Base-by-base conservation (phyloP, 495 filamentous ascomycete genomes). In the Podospora pseudoanserina region DNA sequence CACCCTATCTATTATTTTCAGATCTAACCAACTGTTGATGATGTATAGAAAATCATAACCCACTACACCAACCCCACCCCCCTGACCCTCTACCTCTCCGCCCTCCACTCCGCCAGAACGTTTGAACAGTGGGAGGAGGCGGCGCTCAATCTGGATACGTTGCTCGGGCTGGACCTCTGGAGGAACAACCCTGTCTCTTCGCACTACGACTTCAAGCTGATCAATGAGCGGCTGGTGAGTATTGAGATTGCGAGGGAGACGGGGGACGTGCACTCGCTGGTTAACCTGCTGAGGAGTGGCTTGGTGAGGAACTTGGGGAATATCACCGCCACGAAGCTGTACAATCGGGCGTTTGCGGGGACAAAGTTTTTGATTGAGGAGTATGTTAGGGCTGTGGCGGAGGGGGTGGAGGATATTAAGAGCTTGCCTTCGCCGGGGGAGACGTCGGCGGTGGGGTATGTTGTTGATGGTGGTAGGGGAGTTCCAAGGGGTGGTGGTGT, bases 361-460 rank as follows among this genome's bases (percentile, higher is more conserved):
- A 97, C 93, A 3, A 98, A 98, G 76, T 84, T 89, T 26, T 77
- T 96, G 27, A 94, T 98, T 67, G 93, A 96, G 71, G 91, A 97
- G 75, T 98, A 98, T 69, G 89, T 97, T 69, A 89, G 90, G 0
- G 88, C 92, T 68, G 89, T 94, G 20, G 92, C 90, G 49, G 85
- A 90, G 49, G 92, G 91, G 2, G 87, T 97, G 53, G 86, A 90
- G 66, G 88, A 94, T 73, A 88, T 97, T 26, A 89, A 88, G 16
- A 79, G 81, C n/a, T 80, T 94, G 19, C 88, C 90, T n/a, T 89
- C 89, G 0, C 79, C 83, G 2, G 32, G 64, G 80, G 67, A 66
- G 19, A 67, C 71, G 58, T 56, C 69, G 9, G 63, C 7, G 19
- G 27, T 26, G 2, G 27, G 59, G 18, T 30, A n/a, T 26, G 59